These are phyloP conservation scores for Cutaneotrichosporon curvatum DNA, from an alignment of 1,284 basidiomycete genomes.

Conservation along the genomic window DNA sequence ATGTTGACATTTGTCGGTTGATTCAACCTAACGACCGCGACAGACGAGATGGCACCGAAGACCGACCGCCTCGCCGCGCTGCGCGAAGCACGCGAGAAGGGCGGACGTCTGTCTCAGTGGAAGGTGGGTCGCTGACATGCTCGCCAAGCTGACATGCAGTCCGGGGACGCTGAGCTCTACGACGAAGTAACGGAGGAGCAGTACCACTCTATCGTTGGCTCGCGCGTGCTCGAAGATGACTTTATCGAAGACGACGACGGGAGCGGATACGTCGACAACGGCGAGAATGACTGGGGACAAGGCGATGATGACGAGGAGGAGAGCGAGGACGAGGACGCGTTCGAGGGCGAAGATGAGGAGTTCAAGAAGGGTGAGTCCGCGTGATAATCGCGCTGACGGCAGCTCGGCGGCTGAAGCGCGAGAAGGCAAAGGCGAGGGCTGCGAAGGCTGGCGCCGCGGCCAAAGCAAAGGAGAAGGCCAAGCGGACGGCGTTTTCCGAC, in stretches of 20 bases:
- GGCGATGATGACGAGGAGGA: constrained; percentile 45
- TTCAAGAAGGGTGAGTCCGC: constrained; percentile 31
- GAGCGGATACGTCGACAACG: constrained; percentile 89
- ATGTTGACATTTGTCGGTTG: constrained; percentile 5
- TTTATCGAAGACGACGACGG: constrained; percentile 91
- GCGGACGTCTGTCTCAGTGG: constrained; percentile 47
- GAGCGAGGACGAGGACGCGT: constrained; percentile 45
- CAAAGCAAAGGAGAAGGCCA: constrained; percentile 45
- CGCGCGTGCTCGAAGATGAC: constrained; percentile 81
- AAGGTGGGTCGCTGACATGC: constrained; percentile 40
- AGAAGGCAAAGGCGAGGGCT: constrained; percentile 27
- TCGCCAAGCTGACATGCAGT: constrained; percentile 19
- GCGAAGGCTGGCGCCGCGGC: constrained; percentile 16
- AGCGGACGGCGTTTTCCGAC: constrained; percentile 40
- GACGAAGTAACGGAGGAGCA: constrained; percentile 90
- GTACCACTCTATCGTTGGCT: constrained; percentile 77
- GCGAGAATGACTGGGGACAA: constrained; percentile 83
- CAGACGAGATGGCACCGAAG: constrained; percentile 7
- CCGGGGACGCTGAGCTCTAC: constrained; percentile 68
- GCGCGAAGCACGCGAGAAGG: constrained; percentile 46
- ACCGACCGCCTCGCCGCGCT: constrained; percentile 45
- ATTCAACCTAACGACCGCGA: constrained; percentile 1
- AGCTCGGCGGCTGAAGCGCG: constrained; percentile 36
- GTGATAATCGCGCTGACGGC: constrained; percentile 2
- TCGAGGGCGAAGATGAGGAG: constrained; percentile 46